Evolutionary conservation across 2,329 filamentous ascomycete genomes (phyloP).

Genomic region (Penicillium psychrosexuale): DNA sequence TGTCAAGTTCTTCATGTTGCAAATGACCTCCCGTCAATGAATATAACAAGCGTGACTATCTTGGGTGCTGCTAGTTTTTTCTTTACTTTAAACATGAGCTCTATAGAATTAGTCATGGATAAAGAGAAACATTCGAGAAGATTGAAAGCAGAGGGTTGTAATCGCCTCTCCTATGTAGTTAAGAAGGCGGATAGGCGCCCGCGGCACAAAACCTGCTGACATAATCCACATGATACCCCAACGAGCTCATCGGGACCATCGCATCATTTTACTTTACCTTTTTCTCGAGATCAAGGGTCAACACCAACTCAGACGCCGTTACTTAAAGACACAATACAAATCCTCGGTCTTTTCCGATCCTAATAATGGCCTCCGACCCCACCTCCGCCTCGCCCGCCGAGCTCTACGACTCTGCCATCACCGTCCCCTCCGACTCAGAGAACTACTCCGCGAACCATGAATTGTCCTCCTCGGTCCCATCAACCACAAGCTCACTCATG

Average conservation of each 20-base stretch:
- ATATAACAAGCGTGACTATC: no score
- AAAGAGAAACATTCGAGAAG: no score
- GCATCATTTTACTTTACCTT: not conserved
- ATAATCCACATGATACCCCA: not conserved
- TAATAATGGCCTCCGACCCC: constrained; percentile 34
- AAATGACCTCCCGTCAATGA: no score
- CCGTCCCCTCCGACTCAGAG: constrained; percentile 49
- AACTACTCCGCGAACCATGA: constrained; percentile 46
- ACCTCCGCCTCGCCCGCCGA: constrained; percentile 32
- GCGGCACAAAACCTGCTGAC: not conserved
- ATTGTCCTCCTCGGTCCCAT: constrained; percentile 32
- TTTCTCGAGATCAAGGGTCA: not conserved
- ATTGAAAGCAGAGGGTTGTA: not conserved
- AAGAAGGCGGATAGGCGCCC: no score
- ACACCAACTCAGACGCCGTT: not conserved
- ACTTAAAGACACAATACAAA: not conserved
- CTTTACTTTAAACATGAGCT: not conserved
- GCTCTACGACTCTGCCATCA: constrained; percentile 44
- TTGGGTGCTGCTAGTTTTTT: not conserved
- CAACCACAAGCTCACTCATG: constrained; percentile 39
- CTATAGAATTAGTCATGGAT: not conserved
- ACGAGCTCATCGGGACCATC: not conserved
- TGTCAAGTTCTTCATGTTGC: no score
- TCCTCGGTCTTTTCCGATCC: not conserved
- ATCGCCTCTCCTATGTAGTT: no score